Evolutionary conservation across 306 rosid species (phyloP).

Genomic region (Lithocarpus polystachyus): DNA sequence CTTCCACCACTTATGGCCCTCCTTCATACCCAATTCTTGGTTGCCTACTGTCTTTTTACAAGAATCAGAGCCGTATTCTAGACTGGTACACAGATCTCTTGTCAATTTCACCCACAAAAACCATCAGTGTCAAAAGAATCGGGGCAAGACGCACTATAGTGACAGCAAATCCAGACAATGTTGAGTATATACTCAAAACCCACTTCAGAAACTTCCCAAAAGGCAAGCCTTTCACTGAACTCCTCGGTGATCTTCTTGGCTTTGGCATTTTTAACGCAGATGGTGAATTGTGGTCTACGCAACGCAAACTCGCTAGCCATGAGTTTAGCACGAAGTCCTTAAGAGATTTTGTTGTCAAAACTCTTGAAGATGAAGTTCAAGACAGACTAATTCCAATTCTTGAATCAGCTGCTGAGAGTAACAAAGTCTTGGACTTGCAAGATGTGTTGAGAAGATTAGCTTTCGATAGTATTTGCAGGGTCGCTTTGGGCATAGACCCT

Average conservation of each 20-base stretch:
- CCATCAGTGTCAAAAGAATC: constrained; percentile 51
- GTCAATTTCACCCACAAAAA: constrained; percentile 49
- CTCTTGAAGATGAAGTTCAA: constrained; percentile 55
- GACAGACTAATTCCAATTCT: constrained; percentile 51
- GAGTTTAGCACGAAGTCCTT: constrained; percentile 57
- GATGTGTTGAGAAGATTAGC: constrained; percentile 63
- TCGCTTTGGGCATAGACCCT: constrained; percentile 57
- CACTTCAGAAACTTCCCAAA: constrained; percentile 75
- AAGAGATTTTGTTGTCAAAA: constrained; percentile 43
- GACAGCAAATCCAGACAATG: constrained; percentile 67
- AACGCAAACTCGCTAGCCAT: constrained; percentile 75
- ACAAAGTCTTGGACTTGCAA: constrained; percentile 54
- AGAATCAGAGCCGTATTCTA: constrained; percentile 54
- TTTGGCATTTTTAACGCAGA: constrained; percentile 74
- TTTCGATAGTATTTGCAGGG: constrained; percentile 62
- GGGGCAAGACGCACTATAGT: constrained; percentile 57
- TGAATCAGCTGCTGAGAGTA: constrained; percentile 32
- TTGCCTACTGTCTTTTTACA: constrained; percentile 57
- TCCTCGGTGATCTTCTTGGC: constrained; percentile 82
- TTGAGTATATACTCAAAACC: constrained; percentile 62
- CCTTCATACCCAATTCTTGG: constrained; percentile 62
- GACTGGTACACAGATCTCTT: constrained; percentile 67
- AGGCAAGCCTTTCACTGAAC: constrained; percentile 71
- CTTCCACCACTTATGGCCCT: constrained; percentile 27
- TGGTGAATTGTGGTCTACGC: constrained; percentile 59